Evolutionary conservation across 345 rosid species (phyloP).

Genomic region (Populus euphratica): DNA sequence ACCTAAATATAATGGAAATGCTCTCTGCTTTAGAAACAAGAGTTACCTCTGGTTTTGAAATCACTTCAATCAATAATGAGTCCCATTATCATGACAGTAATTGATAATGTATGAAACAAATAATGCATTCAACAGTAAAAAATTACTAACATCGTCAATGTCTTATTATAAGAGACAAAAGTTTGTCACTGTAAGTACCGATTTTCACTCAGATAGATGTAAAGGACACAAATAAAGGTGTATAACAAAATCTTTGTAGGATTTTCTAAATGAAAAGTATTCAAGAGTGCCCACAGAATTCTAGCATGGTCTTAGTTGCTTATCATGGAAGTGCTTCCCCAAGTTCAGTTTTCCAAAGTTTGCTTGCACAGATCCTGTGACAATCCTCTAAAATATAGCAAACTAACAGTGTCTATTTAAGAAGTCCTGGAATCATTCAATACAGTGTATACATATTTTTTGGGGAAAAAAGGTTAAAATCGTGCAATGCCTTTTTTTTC

Average conservation of each 20-base stretch:
- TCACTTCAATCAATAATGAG: background rate
- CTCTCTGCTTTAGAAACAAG: background rate
- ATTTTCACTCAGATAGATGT: background rate
- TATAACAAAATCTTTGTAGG: background rate
- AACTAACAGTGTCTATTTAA: background rate
- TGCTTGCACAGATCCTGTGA: background rate
- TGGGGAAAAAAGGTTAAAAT: background rate
- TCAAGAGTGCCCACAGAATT: background rate
- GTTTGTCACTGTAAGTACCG: background rate
- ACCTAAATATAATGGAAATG: conserved; percentile 44
- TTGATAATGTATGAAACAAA: background rate
- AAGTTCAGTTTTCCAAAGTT: background rate
- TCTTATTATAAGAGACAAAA: background rate
- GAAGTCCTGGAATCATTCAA: background rate
- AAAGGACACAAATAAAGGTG: background rate
- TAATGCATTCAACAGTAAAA: background rate
- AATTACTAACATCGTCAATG: no score
- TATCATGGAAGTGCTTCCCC: background rate
- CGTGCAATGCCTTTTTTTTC: no score
- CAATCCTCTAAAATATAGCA: background rate
- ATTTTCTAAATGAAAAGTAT: background rate
- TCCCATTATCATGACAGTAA: background rate
- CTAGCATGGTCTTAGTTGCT: background rate
- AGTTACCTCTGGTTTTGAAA: background rate
- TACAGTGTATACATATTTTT: background rate